A percentile compares a stretch with the other conserved stretches of the same genome.
phyloP scores from a whole-genome alignment of 257 asterid genomes.

The Eucommia ulmoides region DNA sequence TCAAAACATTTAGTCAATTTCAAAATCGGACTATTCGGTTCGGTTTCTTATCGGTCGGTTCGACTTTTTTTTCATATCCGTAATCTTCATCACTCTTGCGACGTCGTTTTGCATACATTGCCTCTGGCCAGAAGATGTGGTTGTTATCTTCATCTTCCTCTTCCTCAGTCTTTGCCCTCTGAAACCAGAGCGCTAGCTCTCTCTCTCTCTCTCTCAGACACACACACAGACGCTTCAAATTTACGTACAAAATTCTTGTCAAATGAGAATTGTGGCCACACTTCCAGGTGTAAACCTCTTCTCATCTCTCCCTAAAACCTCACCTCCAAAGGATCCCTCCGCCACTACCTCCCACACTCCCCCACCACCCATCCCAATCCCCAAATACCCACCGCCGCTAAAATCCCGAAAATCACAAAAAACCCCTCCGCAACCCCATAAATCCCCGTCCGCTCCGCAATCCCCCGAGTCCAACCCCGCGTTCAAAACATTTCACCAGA shows the following conservation, averaged over 20 bases:
- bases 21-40: too few species aligned
- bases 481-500: conserved; percentile 46
- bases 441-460: too few species aligned
- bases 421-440: conserved; percentile 5
- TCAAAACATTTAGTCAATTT: too few species aligned
- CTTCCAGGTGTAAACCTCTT: conserved; percentile 51
- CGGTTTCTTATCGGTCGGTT: too few species aligned
- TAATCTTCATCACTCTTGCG: too few species aligned
- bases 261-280: conserved; percentile 66
- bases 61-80: too few species aligned
- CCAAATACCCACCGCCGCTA: conserved; percentile 49
- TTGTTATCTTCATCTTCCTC: too few species aligned
- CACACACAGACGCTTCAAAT: not conserved
- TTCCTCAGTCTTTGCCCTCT: not conserved
- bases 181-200: not conserved
- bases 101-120: too few species aligned
- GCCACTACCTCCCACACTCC: conserved; percentile 12
- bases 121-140: too few species aligned
- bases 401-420: conserved; percentile 15
- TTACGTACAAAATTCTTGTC: not conserved
- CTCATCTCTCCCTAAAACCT: conserved; percentile 30
- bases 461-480: conserved; percentile 26
- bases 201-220: not conserved
- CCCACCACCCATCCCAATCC: conserved; percentile 46
- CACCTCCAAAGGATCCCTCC: conserved; percentile 22